Evolutionary conservation across 441 rosid genomes (phyloP).

Genomic region (Aquilaria agallochum): DNA sequence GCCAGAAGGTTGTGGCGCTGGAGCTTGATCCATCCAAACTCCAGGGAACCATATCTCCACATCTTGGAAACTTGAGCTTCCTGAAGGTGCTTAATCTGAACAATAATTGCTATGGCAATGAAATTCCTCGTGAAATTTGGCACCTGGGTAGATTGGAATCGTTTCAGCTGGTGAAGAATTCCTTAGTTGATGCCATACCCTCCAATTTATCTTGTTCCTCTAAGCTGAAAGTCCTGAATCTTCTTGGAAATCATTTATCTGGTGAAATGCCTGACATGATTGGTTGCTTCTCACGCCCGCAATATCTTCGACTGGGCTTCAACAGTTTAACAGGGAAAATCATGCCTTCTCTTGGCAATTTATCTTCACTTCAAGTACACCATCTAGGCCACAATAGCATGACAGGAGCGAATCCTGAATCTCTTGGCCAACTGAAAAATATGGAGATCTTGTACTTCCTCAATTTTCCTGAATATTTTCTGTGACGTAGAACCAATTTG

Average conservation of each 20-base stretch:
- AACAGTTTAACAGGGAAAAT: slow-evolving; percentile 15
- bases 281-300: slow-evolving; percentile 1
- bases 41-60: too few species aligned
- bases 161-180: slow-evolving; percentile 8
- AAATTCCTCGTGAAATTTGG: too few species aligned
- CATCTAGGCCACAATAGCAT: not conserved
- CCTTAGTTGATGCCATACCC: slow-evolving; percentile 7
- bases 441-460: not conserved
- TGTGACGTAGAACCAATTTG: slow-evolving; percentile 1
- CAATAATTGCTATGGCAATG: too few species aligned
- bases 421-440: too few species aligned
- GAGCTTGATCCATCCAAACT: too few species aligned
- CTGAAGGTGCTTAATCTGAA: too few species aligned
- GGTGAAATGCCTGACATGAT: too few species aligned
- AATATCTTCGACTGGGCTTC: not conserved
- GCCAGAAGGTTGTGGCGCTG: too few species aligned
- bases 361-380: slow-evolving; percentile 6
- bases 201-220: slow-evolving; percentile 6
- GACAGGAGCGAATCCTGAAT: too few species aligned
- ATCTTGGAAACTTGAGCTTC: too few species aligned
- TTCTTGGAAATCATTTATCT: too few species aligned
- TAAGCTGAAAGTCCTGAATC: not conserved
- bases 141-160: too few species aligned
- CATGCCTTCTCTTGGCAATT: not conserved
- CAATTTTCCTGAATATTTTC: slow-evolving; percentile 2